Base-by-base conservation (phyloP, 257 asterid genomes). In the Petunia axillaris region DNA sequence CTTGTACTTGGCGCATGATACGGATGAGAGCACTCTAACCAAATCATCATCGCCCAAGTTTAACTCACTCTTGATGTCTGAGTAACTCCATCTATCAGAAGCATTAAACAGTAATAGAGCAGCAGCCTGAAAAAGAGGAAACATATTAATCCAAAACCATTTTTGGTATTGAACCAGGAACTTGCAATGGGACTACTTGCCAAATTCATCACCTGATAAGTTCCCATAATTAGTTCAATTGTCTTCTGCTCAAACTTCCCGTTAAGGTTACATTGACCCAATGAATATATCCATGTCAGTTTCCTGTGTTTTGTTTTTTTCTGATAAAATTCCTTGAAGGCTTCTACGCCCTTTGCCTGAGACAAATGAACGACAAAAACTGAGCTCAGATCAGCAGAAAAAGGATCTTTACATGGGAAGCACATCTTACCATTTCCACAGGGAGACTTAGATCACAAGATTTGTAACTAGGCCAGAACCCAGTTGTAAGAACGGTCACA, bases 381-480 rank as follows among this genome's bases (percentile, higher is more conserved):
- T 2, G 15, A 62, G 13, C 3, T 11, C 55, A 64, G 52, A 71
- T 65, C 44, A 58, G 60, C 38, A 11, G 48, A 46, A 74, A 82
- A 13, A 54, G 64, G 57, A 52, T 52, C 39, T 40, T 57, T 41
- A 37, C 53, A 64, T n/a, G 2, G 76, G 13, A 36, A 54, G 82
- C 76, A 79, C 7, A 81, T 8, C 55, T 3, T 68, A 87, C 92
- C 93, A 91, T 89, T 71, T 91, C 93, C 2, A 80, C 85, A 9
- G 96, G 91, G 70, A 89, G 96, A 73, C 81, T 82, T 46, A 88
- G 83, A 80, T 88, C 92, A 13, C 89, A 87, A 4, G 92, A 84
- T 82, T 89, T 89, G 65, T 85, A 91, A 60, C 83, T 85, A 37
- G 93, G 95, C 95, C 95, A 91, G 81, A 85, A 88, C 53, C 92